A percentile compares a stretch with the other conserved stretches of the same genome.
These are phyloP conservation scores for Boletus rufocinnamomeus DNA, from an alignment of 768 basidiomycete genomes.

Conservation along the genomic window DNA sequence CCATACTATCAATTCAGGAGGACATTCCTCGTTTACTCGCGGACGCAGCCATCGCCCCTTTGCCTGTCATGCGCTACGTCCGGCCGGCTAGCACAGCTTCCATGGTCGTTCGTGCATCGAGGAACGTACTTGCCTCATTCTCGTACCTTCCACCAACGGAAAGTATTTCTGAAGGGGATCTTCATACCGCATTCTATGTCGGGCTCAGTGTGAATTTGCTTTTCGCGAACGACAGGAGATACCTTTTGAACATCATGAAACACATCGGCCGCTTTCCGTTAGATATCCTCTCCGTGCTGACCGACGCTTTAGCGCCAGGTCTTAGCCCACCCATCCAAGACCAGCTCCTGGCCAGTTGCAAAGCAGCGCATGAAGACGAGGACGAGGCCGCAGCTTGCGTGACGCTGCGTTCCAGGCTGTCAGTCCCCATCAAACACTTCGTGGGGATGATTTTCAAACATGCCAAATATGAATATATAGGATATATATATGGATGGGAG, in stretches of 20 bases:
- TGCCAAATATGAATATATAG: constrained; percentile 40
- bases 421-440: constrained; percentile 39
- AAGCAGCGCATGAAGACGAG: constrained; percentile 35
- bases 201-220: constrained; percentile 43
- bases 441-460: constrained; percentile 53
- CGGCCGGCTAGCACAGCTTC: constrained; percentile 34
- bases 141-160: constrained; percentile 23
- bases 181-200: constrained; percentile 38
- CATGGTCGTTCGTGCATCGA: constrained; percentile 43
- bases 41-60: constrained; percentile 28
- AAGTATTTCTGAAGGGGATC: constrained; percentile 33
- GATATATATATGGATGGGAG: constrained; percentile 53
- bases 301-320: constrained; percentile 39
- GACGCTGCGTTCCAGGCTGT: constrained; percentile 28
- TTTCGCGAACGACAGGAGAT: constrained; percentile 36
- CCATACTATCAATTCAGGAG: constrained; percentile 38
- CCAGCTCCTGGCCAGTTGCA: constrained; percentile 35
- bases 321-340: constrained; percentile 27
- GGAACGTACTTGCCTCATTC: constrained; percentile 41
- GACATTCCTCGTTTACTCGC: constrained; percentile 38
- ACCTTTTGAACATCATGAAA: constrained; percentile 36
- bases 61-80: constrained; percentile 22
- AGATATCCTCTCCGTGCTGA: constrained; percentile 45
- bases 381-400: constrained; percentile 29
- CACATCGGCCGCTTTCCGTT: constrained; percentile 41